phyloP scores from a whole-genome alignment of 164 flowering plant genomes.

The Berberis vulgaris region DNA sequence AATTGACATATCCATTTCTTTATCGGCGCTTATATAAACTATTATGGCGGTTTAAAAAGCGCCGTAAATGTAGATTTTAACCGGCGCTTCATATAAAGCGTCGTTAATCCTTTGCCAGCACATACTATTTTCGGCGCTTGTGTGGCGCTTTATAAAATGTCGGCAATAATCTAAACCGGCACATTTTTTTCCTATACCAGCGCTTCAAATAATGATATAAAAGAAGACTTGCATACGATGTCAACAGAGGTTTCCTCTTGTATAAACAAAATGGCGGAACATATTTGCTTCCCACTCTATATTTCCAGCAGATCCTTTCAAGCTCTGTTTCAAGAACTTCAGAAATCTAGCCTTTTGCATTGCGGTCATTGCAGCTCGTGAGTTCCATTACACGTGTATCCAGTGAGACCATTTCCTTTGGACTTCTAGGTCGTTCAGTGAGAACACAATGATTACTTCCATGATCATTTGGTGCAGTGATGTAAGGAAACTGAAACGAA shows the following conservation, averaged over 20 bases:
- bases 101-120: no score
- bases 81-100: no score
- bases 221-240: slow-evolving; percentile 29
- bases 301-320: slow-evolving; percentile 65
- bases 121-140: no score
- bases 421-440: slow-evolving; percentile 7
- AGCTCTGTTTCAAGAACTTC: slow-evolving; percentile 29
- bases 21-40: no score
- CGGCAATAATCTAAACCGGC: no score
- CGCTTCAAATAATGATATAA: neutral
- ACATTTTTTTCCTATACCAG: no score
- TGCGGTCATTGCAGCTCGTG: slow-evolving; percentile 42
- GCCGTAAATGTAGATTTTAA: no score
- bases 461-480: slow-evolving; percentile 18
- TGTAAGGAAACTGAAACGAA: slow-evolving; percentile 43
- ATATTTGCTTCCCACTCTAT: slow-evolving; percentile 15
- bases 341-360: slow-evolving; percentile 46
- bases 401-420: slow-evolving; percentile 5
- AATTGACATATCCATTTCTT: no score
- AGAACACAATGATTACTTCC: slow-evolving; percentile 1
- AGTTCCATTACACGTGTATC: slow-evolving; percentile 26
- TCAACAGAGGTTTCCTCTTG: slow-evolving; percentile 30
- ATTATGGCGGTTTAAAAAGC: no score
- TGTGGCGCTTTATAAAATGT: no score
- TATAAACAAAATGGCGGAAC: slow-evolving; percentile 41